phyloP scores from a whole-genome alignment of 345 rosid genomes.

The Angophora floribunda region DNA sequence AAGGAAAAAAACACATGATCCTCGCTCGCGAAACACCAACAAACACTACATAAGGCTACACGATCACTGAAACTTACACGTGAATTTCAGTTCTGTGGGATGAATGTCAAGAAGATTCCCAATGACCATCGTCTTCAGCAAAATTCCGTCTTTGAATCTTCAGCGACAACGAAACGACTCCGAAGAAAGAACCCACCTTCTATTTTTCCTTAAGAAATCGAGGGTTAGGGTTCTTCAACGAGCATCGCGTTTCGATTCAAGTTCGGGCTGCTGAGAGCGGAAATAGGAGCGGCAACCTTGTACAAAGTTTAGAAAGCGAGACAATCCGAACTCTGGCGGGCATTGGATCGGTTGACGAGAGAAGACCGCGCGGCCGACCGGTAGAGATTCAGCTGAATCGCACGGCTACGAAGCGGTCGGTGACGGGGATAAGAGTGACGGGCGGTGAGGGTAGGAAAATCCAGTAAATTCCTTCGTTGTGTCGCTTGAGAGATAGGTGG shows the following conservation, averaged over 20 bases:
- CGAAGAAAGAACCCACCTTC: neutral
- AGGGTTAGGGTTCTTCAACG: neutral
- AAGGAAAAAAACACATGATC: neutral
- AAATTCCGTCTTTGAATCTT: neutral
- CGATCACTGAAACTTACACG: conserved; percentile 34
- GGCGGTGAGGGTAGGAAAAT: neutral
- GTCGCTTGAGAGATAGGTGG: neutral
- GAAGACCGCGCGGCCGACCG: neutral
- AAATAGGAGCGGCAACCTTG: neutral
- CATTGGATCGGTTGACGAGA: neutral
- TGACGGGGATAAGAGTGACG: neutral
- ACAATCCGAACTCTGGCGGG: neutral
- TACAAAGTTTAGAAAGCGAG: neutral
- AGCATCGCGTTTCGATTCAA: neutral
- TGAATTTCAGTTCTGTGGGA: conserved; percentile 77
- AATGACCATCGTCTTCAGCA: conserved; percentile 20
- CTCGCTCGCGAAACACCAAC: neutral
- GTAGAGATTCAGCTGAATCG: neutral
- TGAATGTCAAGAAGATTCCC: conserved; percentile 67
- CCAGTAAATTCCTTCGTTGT: neutral
- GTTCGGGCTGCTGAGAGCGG: neutral
- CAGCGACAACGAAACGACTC: neutral
- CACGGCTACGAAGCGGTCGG: neutral
- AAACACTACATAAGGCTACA: neutral
- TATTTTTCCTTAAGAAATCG: neutral